Base-by-base conservation (phyloP, 768 basidiomycete genomes). In the Cytidiella melzeri region DNA sequence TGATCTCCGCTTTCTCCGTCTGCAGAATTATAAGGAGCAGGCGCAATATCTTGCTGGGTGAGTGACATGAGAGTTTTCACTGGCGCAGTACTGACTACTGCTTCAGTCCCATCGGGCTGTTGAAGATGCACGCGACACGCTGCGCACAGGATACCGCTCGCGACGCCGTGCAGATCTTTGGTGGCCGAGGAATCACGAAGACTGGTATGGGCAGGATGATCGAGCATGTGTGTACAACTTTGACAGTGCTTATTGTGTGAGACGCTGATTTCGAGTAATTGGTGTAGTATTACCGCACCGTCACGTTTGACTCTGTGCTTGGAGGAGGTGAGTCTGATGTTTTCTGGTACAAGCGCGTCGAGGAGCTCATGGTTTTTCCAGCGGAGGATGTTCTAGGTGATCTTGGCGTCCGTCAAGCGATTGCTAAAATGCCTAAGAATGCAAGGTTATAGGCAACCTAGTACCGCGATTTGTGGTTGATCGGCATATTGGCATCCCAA, bases 91-190 rank as follows among this genome's bases (percentile, higher is more conserved):
- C 5, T 36, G 23, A 21, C 48, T 24, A 15, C 20, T 2, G 40
- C 20, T 43, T 24, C 43, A 80, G 81, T 4, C 88, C 84, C 53
- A 88, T 93, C 49, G 90, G 73, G 4, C 74, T 93, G 55, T 65
- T 91, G 57, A 93, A 92, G 72, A 84, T 81, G 72, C 81, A 83
- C 57, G 74, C 77, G 27, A 92, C 92, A 3, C 75, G 79, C 28
- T 77, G 77, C 13, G 87, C 86, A 0, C 87, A 89, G 59, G 83
- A 87, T 34, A 88, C 88, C 15, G 85, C 88, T 13, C 74, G 78
- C 50, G 90, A 92, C 57, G 89, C 91, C 15, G 87, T 92, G 3
- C 84, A 85, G 72, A 77, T 92, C 54, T 92, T 91, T 55, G 89
- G 91, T 55, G 92, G 91, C 7, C 79, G 92, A 48, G 91, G 87